Evolutionary conservation across 345 rosid species (phyloP), one percentile per base, ranked within the genome.

Genomic region (Syzygium grande): DNA sequence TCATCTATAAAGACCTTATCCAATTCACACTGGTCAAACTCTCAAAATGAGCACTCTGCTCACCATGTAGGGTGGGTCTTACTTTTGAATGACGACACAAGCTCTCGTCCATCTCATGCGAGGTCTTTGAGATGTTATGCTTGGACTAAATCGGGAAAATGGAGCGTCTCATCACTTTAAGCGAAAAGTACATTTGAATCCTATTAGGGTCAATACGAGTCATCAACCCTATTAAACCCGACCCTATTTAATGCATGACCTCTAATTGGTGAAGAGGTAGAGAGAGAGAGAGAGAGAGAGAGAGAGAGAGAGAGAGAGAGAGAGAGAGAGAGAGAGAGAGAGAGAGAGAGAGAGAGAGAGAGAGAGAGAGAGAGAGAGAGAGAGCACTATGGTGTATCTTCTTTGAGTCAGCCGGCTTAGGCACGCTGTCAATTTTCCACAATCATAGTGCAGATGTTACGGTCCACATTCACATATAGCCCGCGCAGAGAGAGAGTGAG

Each of bases 341-440:
- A 41, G 43, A 41, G 43, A 41, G 43, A 11, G 30, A 27, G 27
- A 59, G 5, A 59, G 65, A 59, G 27, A 61, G 61, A 49, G 22
- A 27, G 86, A 21, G 12, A 53, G 55, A 43, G 52, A 51, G 46
- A 29, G 11, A 41, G 19, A 14, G 17, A 1, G 52, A 13, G 13
- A 43, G 7, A 41, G 19, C 23, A 49, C 21, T 15, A 14, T 41
- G 54, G 61, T 38, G 65, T 78, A 51, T 78, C 85, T 51, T 78
- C 85, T 51, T 86, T 52, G 51, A 38, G 68, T 61, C 85, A 87
- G 84, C 77, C 87, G 41, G 43, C 84, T 46, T 52, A 27, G 29
- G 53, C 59, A 30, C 85, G 52, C 68, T 52, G 88, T 78, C 88
- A 53, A 53, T 87, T 77, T 73, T 77, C 88, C 88, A 78, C 85